A percentile compares a stretch with the other conserved stretches of the same genome.
These are phyloP conservation scores for Sclerotinia minor DNA, from an alignment of 2,329 filamentous ascomycete species.

Conservation along the genomic window DNA sequence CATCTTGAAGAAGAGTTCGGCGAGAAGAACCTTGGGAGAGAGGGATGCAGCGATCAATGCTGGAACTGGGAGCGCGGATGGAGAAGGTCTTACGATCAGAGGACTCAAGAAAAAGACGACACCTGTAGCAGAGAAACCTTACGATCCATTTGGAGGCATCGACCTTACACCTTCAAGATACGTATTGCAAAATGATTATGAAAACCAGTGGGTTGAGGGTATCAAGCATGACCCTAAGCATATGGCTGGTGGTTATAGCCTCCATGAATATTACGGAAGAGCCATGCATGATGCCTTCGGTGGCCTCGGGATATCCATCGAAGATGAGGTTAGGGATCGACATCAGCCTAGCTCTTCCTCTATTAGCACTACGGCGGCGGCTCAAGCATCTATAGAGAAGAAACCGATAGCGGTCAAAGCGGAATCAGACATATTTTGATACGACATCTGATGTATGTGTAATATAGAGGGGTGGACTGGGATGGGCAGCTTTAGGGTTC, in stretches of 20 bases:
- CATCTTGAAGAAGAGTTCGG: conserved; percentile 70
- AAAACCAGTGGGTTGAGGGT: conserved; percentile 70
- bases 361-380: conserved; percentile 43
- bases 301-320: conserved; percentile 83
- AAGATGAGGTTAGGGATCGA: conserved; percentile 57
- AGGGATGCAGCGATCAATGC: conserved; percentile 28
- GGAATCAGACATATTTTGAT: conserved; percentile 52
- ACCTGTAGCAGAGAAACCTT: conserved; percentile 68
- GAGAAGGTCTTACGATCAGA: conserved; percentile 63
- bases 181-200: conserved; percentile 66
- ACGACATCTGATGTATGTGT: background rate
- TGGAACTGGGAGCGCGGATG: conserved; percentile 29
- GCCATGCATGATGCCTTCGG: conserved; percentile 87
- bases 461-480: background rate
- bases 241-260: conserved; percentile 77
- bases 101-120: conserved; percentile 70
- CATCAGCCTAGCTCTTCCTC: conserved; percentile 39
- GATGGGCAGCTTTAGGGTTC: background rate
- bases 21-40: conserved; percentile 49
- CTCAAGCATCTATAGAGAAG: conserved; percentile 41
- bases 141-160: conserved; percentile 85
- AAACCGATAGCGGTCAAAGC: conserved; percentile 44
- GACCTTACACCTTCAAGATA: conserved; percentile 69
- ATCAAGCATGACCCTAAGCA: conserved; percentile 65
- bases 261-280: conserved; percentile 77